Conservation (phyloP, 371 early-diverging fungal genomes). For the Rhizomucor miehei region DNA sequence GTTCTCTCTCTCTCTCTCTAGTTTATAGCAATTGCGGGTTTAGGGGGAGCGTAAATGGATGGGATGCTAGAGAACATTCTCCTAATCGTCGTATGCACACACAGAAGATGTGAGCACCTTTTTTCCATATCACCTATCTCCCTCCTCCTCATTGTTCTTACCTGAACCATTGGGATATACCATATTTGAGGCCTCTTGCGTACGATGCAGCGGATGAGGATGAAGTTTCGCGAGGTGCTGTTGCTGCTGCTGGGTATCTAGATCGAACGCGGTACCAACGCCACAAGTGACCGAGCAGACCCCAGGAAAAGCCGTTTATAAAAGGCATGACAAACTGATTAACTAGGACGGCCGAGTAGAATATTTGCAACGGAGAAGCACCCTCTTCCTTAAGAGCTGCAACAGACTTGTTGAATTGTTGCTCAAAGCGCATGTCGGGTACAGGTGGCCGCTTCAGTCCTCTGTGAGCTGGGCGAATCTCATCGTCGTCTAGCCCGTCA, state of each 20-base stretch:
- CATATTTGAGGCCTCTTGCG: constrained; percentile 25
- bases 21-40: too few relatives aligned
- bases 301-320: constrained; percentile 42
- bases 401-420: constrained; percentile 37
- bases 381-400: constrained; percentile 24
- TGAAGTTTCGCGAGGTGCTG: constrained; percentile 3
- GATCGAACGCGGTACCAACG: constrained; percentile 38
- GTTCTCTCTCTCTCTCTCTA: not conserved
- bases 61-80: too few relatives aligned
- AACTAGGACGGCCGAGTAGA: constrained; percentile 35
- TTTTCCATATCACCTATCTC: too few relatives aligned
- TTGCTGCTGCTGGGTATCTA: constrained; percentile 1
- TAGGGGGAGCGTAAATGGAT: too few relatives aligned
- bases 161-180: constrained; percentile 30
- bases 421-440: constrained; percentile 49
- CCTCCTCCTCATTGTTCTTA: too few relatives aligned
- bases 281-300: constrained; percentile 33
- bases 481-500: constrained; percentile 19
- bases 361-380: constrained; percentile 23
- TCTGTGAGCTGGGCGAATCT: constrained; percentile 8
- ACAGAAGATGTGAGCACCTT: too few relatives aligned
- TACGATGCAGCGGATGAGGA: constrained; percentile 14
- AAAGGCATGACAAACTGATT: constrained; percentile 48
- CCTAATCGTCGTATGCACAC: too few relatives aligned
- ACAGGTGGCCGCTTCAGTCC: constrained; percentile 26